Conservation (phyloP, 1,284 basidiomycete genomes). For the Rhodotorula sp. region DNA sequence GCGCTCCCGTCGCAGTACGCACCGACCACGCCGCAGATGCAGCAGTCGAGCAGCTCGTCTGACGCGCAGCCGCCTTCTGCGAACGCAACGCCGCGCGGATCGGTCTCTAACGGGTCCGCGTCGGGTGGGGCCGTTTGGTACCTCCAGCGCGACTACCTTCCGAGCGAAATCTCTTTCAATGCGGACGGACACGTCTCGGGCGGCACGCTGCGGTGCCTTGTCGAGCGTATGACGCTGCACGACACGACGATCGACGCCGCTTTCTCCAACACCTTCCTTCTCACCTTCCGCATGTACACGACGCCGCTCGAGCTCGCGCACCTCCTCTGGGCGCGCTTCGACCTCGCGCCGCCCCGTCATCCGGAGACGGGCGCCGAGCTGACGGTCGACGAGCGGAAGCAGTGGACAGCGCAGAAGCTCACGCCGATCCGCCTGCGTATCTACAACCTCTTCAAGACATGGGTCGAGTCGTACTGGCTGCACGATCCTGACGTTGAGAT, state of each 20-base stretch:
- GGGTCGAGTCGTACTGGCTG: constrained; percentile 91
- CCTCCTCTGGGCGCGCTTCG: constrained; percentile 76
- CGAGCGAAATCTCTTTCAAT: constrained; percentile 85
- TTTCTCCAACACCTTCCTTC: constrained; percentile 86
- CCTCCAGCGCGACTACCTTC: constrained; percentile 66
- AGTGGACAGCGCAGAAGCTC: constrained; percentile 84
- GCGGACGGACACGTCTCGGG: constrained; percentile 85
- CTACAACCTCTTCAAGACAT: constrained; percentile 86
- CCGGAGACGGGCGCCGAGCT: constrained; percentile 46
- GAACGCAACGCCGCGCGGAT: background rate
- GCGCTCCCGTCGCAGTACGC: constrained; percentile 1
- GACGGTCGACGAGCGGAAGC: constrained; percentile 62
- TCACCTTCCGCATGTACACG: constrained; percentile 93
- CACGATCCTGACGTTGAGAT: constrained; percentile 54
- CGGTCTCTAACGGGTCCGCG: background rate
- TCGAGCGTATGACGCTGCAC: constrained; percentile 96
- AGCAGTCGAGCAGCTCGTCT: constrained; percentile 1
- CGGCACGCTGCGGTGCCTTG: constrained; percentile 80
- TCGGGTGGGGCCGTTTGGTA: constrained; percentile 45
- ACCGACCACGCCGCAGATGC: constrained; percentile 1
- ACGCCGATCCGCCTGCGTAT: constrained; percentile 85
- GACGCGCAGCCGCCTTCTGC: background rate
- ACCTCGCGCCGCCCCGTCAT: constrained; percentile 58
- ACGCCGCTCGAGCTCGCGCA: constrained; percentile 74
- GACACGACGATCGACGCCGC: constrained; percentile 76